phyloP scores from a whole-genome alignment of 2,329 filamentous ascomycete genomes.

The Chalaropsis thielavioides region DNA sequence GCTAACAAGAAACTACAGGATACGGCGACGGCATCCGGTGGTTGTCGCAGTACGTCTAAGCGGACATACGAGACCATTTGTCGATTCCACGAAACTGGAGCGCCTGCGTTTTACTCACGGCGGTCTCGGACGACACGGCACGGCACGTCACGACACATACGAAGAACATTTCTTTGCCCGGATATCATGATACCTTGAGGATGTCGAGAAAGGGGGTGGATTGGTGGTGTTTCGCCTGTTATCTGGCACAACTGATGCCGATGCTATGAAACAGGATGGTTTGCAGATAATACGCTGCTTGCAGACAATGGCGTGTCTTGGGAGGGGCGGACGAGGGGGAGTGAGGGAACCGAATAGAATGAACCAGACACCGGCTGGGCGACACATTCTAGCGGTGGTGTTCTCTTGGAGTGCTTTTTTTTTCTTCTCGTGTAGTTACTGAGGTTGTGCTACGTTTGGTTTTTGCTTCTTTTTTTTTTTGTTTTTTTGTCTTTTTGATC shows the following conservation, averaged over 20 bases:
- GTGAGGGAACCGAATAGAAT: neutral
- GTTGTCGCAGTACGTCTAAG: conserved; percentile 82
- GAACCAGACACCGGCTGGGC: neutral
- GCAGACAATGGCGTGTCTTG: neutral
- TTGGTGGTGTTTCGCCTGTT: neutral
- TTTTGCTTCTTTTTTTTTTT: conserved; percentile 2
- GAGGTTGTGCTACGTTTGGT: conserved; percentile 7
- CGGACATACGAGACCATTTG: neutral
- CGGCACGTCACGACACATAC: neutral
- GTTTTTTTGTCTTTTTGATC: conserved; percentile 6
- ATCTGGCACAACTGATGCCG: neutral
- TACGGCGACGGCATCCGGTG: conserved; percentile 86
- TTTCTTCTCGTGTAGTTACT: conserved; percentile 5
- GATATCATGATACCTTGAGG: conserved; percentile 12
- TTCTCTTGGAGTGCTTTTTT: conserved; percentile 2
- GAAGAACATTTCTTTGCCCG: neutral
- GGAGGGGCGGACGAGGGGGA: neutral
- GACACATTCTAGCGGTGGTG: neutral
- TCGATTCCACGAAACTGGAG: neutral
- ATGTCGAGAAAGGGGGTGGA: neutral
- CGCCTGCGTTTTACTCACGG: neutral
- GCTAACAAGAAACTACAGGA: conserved; percentile 31
- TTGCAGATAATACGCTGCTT: neutral
- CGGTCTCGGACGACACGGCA: neutral
- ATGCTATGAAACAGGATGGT: neutral